phyloP scores from a whole-genome alignment of 192 early-diverging fungal species.

The Linnemannia schmuckeri region DNA sequence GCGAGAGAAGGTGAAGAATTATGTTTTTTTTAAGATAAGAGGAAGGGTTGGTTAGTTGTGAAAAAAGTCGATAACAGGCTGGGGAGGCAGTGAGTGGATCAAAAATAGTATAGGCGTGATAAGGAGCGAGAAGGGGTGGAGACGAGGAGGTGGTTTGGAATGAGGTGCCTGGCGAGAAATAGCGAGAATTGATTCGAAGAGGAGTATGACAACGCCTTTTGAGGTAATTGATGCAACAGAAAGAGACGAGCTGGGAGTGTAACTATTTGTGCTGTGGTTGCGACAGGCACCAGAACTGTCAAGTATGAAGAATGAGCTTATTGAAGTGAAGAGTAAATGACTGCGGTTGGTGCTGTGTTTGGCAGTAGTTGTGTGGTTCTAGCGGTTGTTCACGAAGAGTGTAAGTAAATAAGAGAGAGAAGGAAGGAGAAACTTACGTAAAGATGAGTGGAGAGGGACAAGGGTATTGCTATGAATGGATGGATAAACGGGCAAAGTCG shows the following conservation, averaged over 20 bases:
- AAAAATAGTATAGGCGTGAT: neutral
- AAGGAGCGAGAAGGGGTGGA: neutral
- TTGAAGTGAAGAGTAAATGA: neutral
- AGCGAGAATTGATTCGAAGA: neutral
- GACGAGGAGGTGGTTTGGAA: neutral
- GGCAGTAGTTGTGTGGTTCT: neutral
- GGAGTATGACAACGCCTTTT: too few species aligned
- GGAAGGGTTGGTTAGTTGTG: neutral
- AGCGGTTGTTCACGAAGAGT: neutral
- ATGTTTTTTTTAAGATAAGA: neutral
- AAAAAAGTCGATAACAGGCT: neutral
- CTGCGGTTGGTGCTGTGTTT: neutral
- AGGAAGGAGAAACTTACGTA: neutral
- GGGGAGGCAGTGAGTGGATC: neutral
- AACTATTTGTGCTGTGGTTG: too few species aligned
- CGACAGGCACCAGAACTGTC: too few species aligned
- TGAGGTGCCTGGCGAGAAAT: neutral
- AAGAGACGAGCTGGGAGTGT: too few species aligned
- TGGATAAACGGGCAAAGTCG: neutral
- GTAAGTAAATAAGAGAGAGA: constrained; percentile 2
- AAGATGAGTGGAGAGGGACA: neutral
- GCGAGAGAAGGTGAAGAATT: neutral
- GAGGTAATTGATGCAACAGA: too few species aligned
- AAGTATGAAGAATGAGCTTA: neutral
- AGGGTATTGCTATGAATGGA: neutral